Percentiles rank a stretch among this genome's conserved stretches.
Conservation (phyloP, 2,329 filamentous ascomycete species). For the Alternaria metachromatica region DNA sequence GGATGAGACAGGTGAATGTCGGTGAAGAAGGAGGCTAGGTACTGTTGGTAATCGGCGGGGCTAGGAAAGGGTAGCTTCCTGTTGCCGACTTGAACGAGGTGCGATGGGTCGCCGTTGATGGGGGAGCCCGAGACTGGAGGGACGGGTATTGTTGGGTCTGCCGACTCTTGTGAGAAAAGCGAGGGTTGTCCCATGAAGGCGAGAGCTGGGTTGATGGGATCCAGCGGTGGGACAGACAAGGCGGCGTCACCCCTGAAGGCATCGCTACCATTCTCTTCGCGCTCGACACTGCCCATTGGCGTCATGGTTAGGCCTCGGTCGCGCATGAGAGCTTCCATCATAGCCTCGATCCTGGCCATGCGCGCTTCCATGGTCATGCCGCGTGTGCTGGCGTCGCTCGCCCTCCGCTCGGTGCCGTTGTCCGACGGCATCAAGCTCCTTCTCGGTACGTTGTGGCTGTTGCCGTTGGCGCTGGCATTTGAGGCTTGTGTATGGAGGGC, state of each 20-base stretch:
- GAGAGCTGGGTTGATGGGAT: conserved; percentile 32
- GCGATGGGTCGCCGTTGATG: background rate
- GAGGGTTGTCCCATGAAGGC: conserved; percentile 23
- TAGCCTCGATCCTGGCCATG: conserved; percentile 44
- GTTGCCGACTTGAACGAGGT: conserved; percentile 25
- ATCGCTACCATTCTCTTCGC: conserved; percentile 31
- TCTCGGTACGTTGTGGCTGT: conserved; percentile 20
- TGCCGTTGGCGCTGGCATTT: conserved; percentile 17
- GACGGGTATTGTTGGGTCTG: conserved; percentile 11
- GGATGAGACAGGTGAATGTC: conserved; percentile 36
- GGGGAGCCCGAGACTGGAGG: background rate
- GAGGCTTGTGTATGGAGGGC: conserved; percentile 18
- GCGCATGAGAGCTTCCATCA: conserved; percentile 46
- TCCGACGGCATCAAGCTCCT: conserved; percentile 30
- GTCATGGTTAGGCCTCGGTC: conserved; percentile 34
- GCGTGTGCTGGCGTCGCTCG: conserved; percentile 36
- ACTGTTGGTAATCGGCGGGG: conserved; percentile 28
- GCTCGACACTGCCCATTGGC: conserved; percentile 34
- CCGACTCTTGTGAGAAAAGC: conserved; percentile 18
- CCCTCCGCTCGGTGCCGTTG: conserved; percentile 27
- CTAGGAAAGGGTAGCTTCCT: conserved; percentile 31
- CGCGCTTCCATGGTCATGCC: conserved; percentile 42
- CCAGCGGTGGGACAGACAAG: conserved; percentile 29
- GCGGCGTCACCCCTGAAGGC: conserved; percentile 23
- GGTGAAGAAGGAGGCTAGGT: conserved; percentile 36